These are phyloP conservation scores for Fusarium sp. DNA, from an alignment of 2,329 filamentous ascomycete species.

Conservation along the genomic window DNA sequence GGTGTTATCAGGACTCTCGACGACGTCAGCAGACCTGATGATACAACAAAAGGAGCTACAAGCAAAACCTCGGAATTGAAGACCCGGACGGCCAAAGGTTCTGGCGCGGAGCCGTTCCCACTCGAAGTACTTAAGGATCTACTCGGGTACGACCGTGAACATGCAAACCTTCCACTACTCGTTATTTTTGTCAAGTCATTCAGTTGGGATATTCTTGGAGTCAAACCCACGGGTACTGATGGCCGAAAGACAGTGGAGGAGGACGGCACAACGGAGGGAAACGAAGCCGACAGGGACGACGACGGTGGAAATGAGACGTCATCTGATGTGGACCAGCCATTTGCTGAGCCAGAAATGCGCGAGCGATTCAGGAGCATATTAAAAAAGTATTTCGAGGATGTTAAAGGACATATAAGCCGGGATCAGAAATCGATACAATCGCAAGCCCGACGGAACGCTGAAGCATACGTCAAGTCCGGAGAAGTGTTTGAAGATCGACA, in stretches of 20 bases:
- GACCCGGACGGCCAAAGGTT: conserved; percentile 69
- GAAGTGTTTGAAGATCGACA: conserved; percentile 99
- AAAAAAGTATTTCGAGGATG: conserved; percentile 90
- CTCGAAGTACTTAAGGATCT: conserved; percentile 98
- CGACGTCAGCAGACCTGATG: conserved; percentile 72
- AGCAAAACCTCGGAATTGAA: conserved; percentile 74
- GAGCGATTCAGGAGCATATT: conserved; percentile 89
- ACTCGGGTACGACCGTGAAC: conserved; percentile 92
- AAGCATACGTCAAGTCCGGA: conserved; percentile 97
- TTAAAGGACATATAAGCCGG: conserved; percentile 87
- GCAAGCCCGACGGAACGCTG: conserved; percentile 94
- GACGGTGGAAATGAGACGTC: conserved; percentile 37
- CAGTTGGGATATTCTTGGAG: conserved; percentile 92
- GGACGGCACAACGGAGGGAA: conserved; percentile 73
- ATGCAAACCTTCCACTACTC: conserved; percentile 88
- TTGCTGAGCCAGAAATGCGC: conserved; percentile 81
- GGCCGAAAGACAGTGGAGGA: conserved; percentile 87
- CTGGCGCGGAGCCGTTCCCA: conserved; percentile 88
- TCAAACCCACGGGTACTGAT: conserved; percentile 77
- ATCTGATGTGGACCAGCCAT: conserved; percentile 74
- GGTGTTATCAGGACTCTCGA: conserved; percentile 86
- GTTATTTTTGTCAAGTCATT: conserved; percentile 97
- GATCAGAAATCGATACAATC: conserved; percentile 90
- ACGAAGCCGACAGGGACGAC: conserved; percentile 58
- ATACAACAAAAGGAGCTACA: conserved; percentile 71